phyloP scores from a whole-genome alignment of 2,329 filamentous ascomycete species.

The Penicillium occitanis region DNA sequence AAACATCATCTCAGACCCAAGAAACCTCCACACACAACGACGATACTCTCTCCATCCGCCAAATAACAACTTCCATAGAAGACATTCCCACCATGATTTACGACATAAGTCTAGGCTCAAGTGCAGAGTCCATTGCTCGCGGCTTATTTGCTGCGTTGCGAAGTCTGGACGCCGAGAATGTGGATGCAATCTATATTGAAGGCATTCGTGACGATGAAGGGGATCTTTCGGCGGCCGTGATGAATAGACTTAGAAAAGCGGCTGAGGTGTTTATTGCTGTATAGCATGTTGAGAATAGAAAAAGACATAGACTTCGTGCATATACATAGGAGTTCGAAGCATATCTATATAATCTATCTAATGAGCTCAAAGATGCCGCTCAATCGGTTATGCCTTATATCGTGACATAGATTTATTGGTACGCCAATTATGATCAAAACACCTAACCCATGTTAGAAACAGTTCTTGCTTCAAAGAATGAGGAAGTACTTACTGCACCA shows the following conservation, averaged over 20 bases:
- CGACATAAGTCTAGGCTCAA: constrained; percentile 71
- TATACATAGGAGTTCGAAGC: background rate
- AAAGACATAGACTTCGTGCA: background rate
- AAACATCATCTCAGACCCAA: constrained; percentile 21
- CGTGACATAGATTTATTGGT: background rate
- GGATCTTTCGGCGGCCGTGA: constrained; percentile 81
- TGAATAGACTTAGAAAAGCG: constrained; percentile 79
- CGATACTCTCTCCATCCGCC: background rate
- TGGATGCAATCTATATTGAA: constrained; percentile 86
- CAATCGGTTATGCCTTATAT: background rate
- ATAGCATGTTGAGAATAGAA: constrained; percentile 29
- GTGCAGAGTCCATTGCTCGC: constrained; percentile 74
- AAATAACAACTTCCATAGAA: constrained; percentile 1
- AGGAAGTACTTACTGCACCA: constrained; percentile 66
- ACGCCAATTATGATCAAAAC: background rate
- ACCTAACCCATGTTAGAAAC: constrained; percentile 5
- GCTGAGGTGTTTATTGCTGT: constrained; percentile 57
- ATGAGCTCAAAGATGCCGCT: background rate
- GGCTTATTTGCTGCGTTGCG: constrained; percentile 84
- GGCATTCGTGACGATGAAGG: constrained; percentile 70
- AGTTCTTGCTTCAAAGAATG: background rate
- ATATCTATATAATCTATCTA: background rate
- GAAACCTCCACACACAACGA: background rate
- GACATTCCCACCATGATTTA: constrained; percentile 38
- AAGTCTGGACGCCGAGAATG: constrained; percentile 75